phyloP scores from a whole-genome alignment of 345 rosid species.

The Eucalyptus urophylla region DNA sequence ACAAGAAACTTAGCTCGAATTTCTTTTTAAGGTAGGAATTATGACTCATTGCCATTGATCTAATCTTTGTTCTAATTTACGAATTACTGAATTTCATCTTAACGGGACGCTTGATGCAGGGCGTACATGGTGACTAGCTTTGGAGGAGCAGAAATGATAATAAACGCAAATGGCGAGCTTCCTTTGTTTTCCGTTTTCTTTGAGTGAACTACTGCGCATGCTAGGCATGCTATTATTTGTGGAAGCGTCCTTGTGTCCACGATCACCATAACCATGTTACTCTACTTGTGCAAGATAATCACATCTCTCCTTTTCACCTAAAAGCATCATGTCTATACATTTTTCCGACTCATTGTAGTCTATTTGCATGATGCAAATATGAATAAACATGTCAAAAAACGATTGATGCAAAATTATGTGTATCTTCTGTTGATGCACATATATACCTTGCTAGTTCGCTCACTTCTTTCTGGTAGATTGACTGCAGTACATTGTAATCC shows the following conservation, averaged over 20 bases:
- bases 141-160: neutral
- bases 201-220: neutral
- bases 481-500: constrained; percentile 4
- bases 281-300: neutral
- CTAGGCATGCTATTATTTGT: neutral
- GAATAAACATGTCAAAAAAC: neutral
- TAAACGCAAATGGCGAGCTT: neutral
- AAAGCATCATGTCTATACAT: neutral
- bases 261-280: neutral
- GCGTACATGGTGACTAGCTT: neutral
- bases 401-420: neutral
- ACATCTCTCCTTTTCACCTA: neutral
- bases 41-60: neutral
- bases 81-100: neutral
- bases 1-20: neutral
- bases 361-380: neutral
- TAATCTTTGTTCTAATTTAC: neutral
- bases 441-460: neutral
- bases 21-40: neutral
- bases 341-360: neutral
- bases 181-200: neutral
- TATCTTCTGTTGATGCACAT: neutral
- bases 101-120: neutral
- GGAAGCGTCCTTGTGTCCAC: neutral
- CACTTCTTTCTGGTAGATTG: neutral